These are phyloP conservation scores for Penicillium sp. DNA, from an alignment of 2,329 filamentous ascomycete genomes.

Conservation along the genomic window DNA sequence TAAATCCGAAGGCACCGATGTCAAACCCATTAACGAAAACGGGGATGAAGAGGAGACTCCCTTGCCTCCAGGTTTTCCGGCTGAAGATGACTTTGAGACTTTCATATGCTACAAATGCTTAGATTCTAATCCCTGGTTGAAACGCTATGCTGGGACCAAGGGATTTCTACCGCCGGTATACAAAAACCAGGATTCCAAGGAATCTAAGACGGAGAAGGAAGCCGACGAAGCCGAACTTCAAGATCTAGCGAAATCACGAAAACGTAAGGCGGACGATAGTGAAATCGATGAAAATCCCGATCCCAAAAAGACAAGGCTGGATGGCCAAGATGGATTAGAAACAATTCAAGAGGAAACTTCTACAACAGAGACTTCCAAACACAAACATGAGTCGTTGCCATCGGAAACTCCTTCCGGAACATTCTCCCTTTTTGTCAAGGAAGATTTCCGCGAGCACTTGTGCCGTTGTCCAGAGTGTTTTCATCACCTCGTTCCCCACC, in stretches of 20 bases:
- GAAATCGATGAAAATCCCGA: constrained; percentile 27
- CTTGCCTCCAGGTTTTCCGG: constrained; percentile 78
- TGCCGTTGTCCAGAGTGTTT: constrained; percentile 84
- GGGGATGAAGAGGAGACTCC: constrained; percentile 57
- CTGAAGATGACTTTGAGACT: constrained; percentile 82
- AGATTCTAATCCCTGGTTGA: constrained; percentile 85
- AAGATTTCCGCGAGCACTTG: constrained; percentile 73
- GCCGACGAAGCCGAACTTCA: constrained; percentile 15
- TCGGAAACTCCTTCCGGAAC: constrained; percentile 48
- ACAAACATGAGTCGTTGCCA: constrained; percentile 62
- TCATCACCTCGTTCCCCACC: constrained; percentile 63
- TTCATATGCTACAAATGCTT: constrained; percentile 95
- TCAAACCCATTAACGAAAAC: constrained; percentile 21
- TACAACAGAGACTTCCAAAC: constrained; percentile 37
- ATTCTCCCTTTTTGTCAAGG: constrained; percentile 79
- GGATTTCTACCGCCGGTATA: constrained; percentile 78
- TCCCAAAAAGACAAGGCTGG: constrained; percentile 49
- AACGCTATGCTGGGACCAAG: constrained; percentile 71
- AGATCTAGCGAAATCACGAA: constrained; percentile 45
- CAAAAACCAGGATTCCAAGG: constrained; percentile 18
- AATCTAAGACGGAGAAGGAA: constrained; percentile 15
- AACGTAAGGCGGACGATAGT: constrained; percentile 62
- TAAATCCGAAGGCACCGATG: constrained; percentile 35
- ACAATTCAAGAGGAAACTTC: constrained; percentile 17
- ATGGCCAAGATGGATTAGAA: constrained; percentile 28